phyloP scores from a whole-genome alignment of 352 stramenopile species.

The Globisporangium paddicum region DNA sequence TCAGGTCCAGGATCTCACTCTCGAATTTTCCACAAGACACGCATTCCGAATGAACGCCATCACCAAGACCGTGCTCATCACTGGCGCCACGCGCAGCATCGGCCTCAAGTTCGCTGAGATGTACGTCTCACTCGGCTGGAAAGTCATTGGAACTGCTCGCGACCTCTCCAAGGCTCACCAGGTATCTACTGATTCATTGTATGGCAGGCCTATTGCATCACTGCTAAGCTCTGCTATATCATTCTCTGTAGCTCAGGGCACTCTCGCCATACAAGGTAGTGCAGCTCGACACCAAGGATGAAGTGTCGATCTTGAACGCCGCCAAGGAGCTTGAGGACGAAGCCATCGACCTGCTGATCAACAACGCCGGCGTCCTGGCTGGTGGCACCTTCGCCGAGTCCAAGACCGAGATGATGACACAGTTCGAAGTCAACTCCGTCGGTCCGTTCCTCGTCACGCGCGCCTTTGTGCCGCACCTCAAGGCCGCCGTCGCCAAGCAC shows the following conservation, averaged over 20 bases:
- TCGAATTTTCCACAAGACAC: too few relatives aligned
- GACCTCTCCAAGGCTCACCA: too few relatives aligned
- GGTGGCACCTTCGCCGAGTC: constrained; percentile 7
- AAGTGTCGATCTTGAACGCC: constrained; percentile 17
- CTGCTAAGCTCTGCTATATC: too few relatives aligned
- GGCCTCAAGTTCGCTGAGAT: too few relatives aligned
- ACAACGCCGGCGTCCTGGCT: constrained; percentile 30
- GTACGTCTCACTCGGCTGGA: too few relatives aligned
- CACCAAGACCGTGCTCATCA: not conserved
- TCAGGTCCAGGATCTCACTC: too few relatives aligned
- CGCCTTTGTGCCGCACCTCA: constrained; percentile 19
- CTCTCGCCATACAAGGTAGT: constrained; percentile 14
- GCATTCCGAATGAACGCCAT: too few relatives aligned
- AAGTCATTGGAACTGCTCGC: too few relatives aligned
- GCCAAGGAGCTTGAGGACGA: constrained; percentile 11
- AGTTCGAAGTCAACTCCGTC: constrained; percentile 37
- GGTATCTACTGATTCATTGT: too few relatives aligned
- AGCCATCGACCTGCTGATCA: constrained; percentile 33
- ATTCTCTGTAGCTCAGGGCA: too few relatives aligned
- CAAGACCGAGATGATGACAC: constrained; percentile 14
- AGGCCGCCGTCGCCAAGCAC: not conserved
- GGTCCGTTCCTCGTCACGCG: constrained; percentile 28
- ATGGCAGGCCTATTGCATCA: too few relatives aligned
- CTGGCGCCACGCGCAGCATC: not conserved
- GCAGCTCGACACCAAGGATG: constrained; percentile 19